phyloP scores from a whole-genome alignment of 2,329 filamentous ascomycete species.

The Aureobasidium sp. region DNA sequence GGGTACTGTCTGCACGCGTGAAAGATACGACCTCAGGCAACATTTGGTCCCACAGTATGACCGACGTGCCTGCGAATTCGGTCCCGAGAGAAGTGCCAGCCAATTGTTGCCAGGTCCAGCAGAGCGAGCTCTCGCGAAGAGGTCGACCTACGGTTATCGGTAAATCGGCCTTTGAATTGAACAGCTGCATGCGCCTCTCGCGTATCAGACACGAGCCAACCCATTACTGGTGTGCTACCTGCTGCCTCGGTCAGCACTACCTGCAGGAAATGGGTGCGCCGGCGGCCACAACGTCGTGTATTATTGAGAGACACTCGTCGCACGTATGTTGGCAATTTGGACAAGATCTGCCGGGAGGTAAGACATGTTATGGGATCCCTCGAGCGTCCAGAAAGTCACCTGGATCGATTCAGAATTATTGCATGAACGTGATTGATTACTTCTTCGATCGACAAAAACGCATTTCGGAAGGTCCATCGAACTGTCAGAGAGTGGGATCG shows the following conservation, averaged over 20 bases:
- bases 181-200: constrained; percentile 1
- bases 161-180: not conserved
- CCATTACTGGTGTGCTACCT: not conserved
- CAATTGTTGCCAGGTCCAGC: not conserved
- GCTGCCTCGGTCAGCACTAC: constrained; percentile 9
- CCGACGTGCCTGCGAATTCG: not conserved
- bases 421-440: not conserved
- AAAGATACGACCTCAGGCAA: constrained; percentile 6
- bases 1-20: not conserved
- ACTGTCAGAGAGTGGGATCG: not conserved
- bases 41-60: constrained; percentile 7
- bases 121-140: not conserved
- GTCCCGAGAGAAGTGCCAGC: constrained; percentile 1
- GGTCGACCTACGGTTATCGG: not conserved
- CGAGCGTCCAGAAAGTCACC: not conserved
- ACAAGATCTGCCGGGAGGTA: not conserved
- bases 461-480: not conserved
- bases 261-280: not conserved
- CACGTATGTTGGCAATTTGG: not conserved
- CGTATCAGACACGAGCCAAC: not conserved
- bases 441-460: not conserved
- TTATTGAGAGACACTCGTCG: not conserved
- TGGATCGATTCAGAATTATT: not conserved
- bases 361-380: not conserved
- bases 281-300: not conserved